Base-by-base conservation (phyloP, 108 stramenopile genomes). In the Nitzschia sp. region DNA sequence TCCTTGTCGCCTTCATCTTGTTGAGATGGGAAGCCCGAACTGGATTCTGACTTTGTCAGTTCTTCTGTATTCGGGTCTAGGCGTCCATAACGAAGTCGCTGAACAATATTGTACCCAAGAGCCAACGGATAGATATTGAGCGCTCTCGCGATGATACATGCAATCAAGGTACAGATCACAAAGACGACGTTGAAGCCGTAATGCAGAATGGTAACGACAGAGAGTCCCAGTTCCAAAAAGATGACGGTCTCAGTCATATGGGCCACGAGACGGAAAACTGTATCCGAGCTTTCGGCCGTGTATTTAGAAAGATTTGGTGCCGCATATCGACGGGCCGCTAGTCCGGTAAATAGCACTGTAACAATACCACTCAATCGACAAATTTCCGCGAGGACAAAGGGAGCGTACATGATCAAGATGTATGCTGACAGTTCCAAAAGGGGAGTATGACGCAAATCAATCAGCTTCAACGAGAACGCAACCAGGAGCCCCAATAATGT, bases 191-290 rank as follows among this genome's bases (percentile, higher is more conserved):
- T 19, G 34, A 72, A 73, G 23, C n/a, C 74, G n/a, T 32, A 33
- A 15, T n/a, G 23, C 13, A 54, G 53, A n/a, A 64, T 18, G 13
- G 6, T n/a, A 76, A 80, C 75, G 1, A 78, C 59, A 48, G 45
- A 64, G n/a, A 90, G 28, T 6, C 88, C 88, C 11, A 90, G 79
- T 59, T 85, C 73, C 29, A 90, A 36, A 70, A 90, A 90, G 34
- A 90, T 82, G 29, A 78, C 18, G 6, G 11, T 54, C n/a, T 54
- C 88, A 36, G 72, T 61, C 29, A 79, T 29, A 38, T 77, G 78
- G 2, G 83, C 76, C 3, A 77, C 23, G 3, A 84, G 27, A 1
- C 66, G 45, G 64, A 80, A 80, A 8, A 82, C 2, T 3, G 9
- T 48, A 34, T 73, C 69, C 1, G 74, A 54, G 17, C 61, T 55